Conservation (phyloP, 495 filamentous ascomycete species). For the Hyaloscypha bicolor region DNA sequence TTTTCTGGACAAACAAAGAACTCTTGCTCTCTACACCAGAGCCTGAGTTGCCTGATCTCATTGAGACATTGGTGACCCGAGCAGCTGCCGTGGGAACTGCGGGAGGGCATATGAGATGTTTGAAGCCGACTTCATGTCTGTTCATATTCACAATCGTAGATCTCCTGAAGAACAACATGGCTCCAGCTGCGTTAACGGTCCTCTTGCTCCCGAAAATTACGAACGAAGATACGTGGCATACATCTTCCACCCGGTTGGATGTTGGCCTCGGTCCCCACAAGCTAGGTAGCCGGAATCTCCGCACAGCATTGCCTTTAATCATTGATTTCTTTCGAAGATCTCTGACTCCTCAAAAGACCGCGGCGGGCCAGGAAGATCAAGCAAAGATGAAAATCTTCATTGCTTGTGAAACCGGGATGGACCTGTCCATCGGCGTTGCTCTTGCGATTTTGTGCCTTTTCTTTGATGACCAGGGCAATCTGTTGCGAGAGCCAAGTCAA, state of each 20-base stretch:
- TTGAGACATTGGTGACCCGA: slow-evolving; percentile 51
- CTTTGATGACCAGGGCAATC: slow-evolving; percentile 57
- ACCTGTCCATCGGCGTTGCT: slow-evolving; percentile 64
- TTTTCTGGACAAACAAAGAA: slow-evolving; percentile 75
- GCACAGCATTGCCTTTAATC: slow-evolving; percentile 62
- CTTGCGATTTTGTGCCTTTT: slow-evolving; percentile 65
- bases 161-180: not conserved
- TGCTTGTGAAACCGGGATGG: slow-evolving; percentile 63
- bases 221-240: slow-evolving; percentile 35
- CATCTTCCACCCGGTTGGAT: slow-evolving; percentile 49
- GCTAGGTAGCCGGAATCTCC: slow-evolving; percentile 72
- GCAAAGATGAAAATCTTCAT: slow-evolving; percentile 45
- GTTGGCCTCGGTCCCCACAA: slow-evolving; percentile 69
- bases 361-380: not conserved
- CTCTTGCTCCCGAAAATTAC: slow-evolving; percentile 39
- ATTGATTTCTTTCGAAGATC: slow-evolving; percentile 35
- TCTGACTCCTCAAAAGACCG: not conserved
- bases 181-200: slow-evolving; percentile 16
- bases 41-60: slow-evolving; percentile 64
- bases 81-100: not conserved
- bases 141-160: slow-evolving; percentile 34
- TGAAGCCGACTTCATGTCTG: slow-evolving; percentile 36
- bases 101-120: slow-evolving; percentile 6
- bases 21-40: slow-evolving; percentile 61
- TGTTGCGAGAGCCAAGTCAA: not conserved